Percentiles rank a stretch among this genome's conserved stretches.
Evolutionary conservation across 208 protist genomes (phyloP).

Genomic region (Trypanosoma brucei): DNA sequence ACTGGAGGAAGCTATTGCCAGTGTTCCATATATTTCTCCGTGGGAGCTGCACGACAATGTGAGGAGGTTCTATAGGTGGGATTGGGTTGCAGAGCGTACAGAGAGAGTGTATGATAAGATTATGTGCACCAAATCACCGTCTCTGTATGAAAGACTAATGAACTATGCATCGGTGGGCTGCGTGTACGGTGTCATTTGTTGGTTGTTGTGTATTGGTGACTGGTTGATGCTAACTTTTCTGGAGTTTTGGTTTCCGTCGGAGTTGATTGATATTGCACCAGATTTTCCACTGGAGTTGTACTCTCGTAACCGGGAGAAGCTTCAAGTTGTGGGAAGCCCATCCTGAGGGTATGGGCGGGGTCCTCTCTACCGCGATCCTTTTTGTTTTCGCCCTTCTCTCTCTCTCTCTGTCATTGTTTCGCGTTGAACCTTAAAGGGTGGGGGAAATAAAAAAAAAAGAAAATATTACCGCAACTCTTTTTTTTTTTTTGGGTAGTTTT

Average conservation of each 20-base stretch:
- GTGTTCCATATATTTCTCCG: conserved; percentile 70
- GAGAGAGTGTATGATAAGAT: conserved; percentile 94
- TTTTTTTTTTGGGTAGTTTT: too few species aligned
- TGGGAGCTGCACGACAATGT: conserved; percentile 88
- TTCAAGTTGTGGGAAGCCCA: conserved; percentile 36
- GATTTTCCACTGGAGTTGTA: conserved; percentile 89
- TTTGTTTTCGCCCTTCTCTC: background rate
- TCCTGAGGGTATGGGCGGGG: conserved; percentile 7
- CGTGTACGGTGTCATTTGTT: conserved; percentile 89
- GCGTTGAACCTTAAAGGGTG: too few species aligned
- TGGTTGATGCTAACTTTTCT: conserved; percentile 80
- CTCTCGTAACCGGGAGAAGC: conserved; percentile 70
- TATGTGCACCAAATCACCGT: conserved; percentile 35
- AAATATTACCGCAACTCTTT: too few species aligned
- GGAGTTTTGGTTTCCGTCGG: conserved; percentile 70
- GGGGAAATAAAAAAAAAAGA: too few species aligned
- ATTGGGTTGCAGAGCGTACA: conserved; percentile 91
- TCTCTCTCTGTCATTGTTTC: too few species aligned
- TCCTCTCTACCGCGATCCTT: background rate
- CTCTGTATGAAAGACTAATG: conserved; percentile 80
- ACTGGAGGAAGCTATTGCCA: conserved; percentile 65
- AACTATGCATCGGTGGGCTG: conserved; percentile 84
- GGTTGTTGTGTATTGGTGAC: conserved; percentile 75
- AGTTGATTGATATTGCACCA: conserved; percentile 88
- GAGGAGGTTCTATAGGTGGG: conserved; percentile 93